These are phyloP conservation scores for Kwoniella pini DNA, from an alignment of 768 basidiomycete genomes.

Conservation along the genomic window DNA sequence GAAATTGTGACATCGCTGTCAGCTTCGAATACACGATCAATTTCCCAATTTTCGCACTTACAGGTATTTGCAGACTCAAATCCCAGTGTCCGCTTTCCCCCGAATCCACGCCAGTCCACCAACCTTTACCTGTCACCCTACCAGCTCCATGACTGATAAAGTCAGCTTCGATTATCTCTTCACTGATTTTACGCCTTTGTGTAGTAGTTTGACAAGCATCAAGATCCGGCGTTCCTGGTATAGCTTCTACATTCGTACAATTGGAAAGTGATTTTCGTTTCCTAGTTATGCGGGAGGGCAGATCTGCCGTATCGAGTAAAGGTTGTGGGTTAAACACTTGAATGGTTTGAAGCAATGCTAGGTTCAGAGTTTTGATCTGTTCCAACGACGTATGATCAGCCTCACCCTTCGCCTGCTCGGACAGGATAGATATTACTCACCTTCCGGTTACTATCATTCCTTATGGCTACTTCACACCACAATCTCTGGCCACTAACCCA, in stretches of 20 bases:
- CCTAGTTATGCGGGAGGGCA: slow-evolving; percentile 14
- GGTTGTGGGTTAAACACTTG: slow-evolving; percentile 66
- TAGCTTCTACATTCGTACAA: slow-evolving; percentile 18
- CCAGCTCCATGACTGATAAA: slow-evolving; percentile 63
- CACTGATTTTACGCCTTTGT: slow-evolving; percentile 66
- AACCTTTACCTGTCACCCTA: slow-evolving; percentile 69
- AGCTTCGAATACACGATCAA: background rate
- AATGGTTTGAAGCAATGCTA: slow-evolving; percentile 68
- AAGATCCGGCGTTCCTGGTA: slow-evolving; percentile 55
- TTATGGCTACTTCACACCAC: slow-evolving; percentile 65
- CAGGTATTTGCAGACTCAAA: slow-evolving; percentile 72
- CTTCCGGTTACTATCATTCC: slow-evolving; percentile 68
- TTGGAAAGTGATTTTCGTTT: slow-evolving; percentile 11
- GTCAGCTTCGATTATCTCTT: slow-evolving; percentile 63
- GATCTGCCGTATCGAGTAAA: slow-evolving; percentile 52
- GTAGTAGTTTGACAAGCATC: slow-evolving; percentile 69
- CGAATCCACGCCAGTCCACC: slow-evolving; percentile 80
- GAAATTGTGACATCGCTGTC: no score
- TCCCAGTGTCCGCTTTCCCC: slow-evolving; percentile 66
- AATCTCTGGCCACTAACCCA: slow-evolving; percentile 85
- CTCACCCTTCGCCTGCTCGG: background rate
- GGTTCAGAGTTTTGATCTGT: slow-evolving; percentile 65
- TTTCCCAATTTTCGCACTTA: slow-evolving; percentile 55
- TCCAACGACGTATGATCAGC: background rate
- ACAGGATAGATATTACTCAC: slow-evolving; percentile 33